phyloP scores from a whole-genome alignment of 129 eudicot genomes.

The Flaveria bidentis region DNA sequence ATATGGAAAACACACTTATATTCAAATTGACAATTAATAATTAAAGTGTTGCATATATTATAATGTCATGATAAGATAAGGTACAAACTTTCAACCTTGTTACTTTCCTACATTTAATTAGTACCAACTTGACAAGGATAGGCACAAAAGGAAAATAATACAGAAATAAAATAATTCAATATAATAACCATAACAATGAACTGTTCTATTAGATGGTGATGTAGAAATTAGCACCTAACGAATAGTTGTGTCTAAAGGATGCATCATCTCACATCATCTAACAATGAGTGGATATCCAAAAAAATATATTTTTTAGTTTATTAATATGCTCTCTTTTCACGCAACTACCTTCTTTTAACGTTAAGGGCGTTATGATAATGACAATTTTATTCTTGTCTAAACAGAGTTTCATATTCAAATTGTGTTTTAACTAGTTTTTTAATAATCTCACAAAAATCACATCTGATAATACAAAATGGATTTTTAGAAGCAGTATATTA shows the following conservation, averaged over 20 bases:
- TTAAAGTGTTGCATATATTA: constrained; percentile 17
- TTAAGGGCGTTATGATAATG: too few relatives aligned
- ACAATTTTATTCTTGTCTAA: too few relatives aligned
- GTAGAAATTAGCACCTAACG: constrained; percentile 22
- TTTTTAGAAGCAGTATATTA: too few relatives aligned
- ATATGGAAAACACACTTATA: constrained; percentile 18
- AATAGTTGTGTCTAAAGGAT: constrained; percentile 26
- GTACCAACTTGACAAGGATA: constrained; percentile 37
- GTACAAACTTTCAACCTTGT: constrained; percentile 25
- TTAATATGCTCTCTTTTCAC: background rate
- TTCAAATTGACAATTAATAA: constrained; percentile 4
- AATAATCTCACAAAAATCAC: too few relatives aligned
- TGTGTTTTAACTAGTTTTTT: too few relatives aligned
- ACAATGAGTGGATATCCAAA: constrained; percentile 22
- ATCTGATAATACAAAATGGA: too few relatives aligned
- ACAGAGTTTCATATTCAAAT: too few relatives aligned
- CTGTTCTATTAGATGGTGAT: constrained; percentile 15
- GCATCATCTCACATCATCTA: constrained; percentile 25
- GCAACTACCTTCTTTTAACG: too few relatives aligned
- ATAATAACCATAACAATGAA: background rate
- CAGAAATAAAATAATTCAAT: background rate
- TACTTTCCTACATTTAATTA: constrained; percentile 31
- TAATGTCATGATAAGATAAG: constrained; percentile 35
- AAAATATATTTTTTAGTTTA: background rate
- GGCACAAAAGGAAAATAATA: background rate